Percentiles rank a stretch among this genome's conserved stretches.
phyloP scores from a whole-genome alignment of 1,284 basidiomycete species.

The Tilletia setariae region DNA sequence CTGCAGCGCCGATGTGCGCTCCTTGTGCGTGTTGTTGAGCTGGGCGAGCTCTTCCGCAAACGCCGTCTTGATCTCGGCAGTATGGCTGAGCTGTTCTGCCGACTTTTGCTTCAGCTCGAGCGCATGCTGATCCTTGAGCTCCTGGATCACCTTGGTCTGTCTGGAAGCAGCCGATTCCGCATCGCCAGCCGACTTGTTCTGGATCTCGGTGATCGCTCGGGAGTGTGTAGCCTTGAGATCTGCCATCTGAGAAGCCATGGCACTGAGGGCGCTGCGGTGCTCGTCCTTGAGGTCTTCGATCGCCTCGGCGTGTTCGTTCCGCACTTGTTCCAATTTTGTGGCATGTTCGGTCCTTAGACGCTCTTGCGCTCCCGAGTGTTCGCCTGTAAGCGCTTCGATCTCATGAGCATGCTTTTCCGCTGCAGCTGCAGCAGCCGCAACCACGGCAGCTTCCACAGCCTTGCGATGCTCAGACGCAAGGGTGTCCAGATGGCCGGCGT shows the following conservation, averaged over 20 bases:
- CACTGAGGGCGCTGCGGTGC: conserved; percentile 19
- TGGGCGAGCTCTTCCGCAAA: conserved; percentile 30
- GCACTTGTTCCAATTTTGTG: conserved; percentile 18
- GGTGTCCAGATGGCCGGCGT: background rate
- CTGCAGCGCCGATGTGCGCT: conserved; percentile 28
- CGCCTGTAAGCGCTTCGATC: background rate
- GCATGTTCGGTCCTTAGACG: conserved; percentile 16
- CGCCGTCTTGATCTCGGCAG: conserved; percentile 28
- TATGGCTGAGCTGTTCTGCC: conserved; percentile 26
- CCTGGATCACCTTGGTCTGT: conserved; percentile 19
- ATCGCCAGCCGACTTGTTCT: conserved; percentile 11
- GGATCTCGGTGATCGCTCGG: conserved; percentile 1
- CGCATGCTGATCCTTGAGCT: conserved; percentile 26
- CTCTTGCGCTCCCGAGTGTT: conserved; percentile 7
- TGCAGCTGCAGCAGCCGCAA: background rate
- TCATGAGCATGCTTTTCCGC: conserved; percentile 9
- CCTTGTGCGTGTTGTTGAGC: conserved; percentile 24
- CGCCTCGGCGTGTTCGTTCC: conserved; percentile 23
- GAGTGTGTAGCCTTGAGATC: conserved; percentile 4
- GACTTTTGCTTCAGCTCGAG: conserved; percentile 27
- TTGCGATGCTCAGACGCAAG: conserved; percentile 9
- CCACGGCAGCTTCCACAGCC: conserved; percentile 11
- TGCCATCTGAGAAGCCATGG: conserved; percentile 8
- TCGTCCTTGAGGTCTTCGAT: conserved; percentile 27
- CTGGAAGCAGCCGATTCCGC: background rate